Percentiles rank a stretch among this genome's conserved stretches.
These are phyloP conservation scores for Picochlorum sp. DNA, from an alignment of 139 green algal species.

Conservation along the genomic window DNA sequence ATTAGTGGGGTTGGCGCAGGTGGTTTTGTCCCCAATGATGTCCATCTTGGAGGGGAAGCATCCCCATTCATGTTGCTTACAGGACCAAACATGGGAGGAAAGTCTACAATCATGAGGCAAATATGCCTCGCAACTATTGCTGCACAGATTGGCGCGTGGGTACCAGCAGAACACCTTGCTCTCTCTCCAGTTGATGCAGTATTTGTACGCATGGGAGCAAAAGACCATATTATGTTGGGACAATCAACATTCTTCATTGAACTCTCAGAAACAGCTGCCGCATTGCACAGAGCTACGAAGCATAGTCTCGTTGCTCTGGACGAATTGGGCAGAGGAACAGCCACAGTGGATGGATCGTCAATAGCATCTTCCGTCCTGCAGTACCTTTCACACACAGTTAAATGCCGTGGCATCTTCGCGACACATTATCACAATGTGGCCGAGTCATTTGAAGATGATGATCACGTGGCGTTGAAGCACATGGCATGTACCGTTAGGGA, in stretches of 20 bases:
- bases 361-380: conserved; percentile 87
- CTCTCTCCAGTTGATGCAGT: conserved; percentile 77
- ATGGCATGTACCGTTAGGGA: conserved; percentile 72
- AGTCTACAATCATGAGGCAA: conserved; percentile 88
- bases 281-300: conserved; percentile 54
- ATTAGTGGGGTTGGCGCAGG: conserved; percentile 42
- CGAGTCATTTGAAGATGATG: conserved; percentile 52
- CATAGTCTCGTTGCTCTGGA: conserved; percentile 84
- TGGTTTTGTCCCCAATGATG: conserved; percentile 93
- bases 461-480: conserved; percentile 63
- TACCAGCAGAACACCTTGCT: conserved; percentile 70
- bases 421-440: conserved; percentile 91
- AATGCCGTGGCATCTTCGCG: conserved; percentile 85
- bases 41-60: conserved; percentile 55
- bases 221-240: conserved; percentile 83
- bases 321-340: conserved; percentile 92
- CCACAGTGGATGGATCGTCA: conserved; percentile 90
- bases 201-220: conserved; percentile 93
- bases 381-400: conserved; percentile 45
- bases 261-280: conserved; percentile 82
- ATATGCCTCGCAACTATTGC: conserved; percentile 81
- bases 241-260: conserved; percentile 97
- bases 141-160: conserved; percentile 80
- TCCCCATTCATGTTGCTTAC: conserved; percentile 68
- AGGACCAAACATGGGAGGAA: conserved; percentile 98